These are phyloP conservation scores for Kwoniella bestiolae DNA, from an alignment of 768 basidiomycete species.

Conservation along the genomic window DNA sequence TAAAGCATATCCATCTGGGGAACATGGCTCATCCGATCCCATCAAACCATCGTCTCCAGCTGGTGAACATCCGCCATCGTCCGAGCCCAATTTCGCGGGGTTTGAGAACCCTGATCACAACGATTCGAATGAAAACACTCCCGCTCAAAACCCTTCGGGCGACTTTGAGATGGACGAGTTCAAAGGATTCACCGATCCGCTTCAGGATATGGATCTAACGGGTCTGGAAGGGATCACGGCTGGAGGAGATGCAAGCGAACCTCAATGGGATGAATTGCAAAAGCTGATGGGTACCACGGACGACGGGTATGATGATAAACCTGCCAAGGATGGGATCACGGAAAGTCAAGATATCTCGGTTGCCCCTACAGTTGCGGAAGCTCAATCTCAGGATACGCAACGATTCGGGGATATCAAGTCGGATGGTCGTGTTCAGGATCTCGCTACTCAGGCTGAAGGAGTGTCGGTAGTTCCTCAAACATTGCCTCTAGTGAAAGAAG, in stretches of 20 bases:
- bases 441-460: conserved; percentile 21
- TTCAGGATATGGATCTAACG: conserved; percentile 21
- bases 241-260: conserved; percentile 21
- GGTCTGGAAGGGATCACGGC: conserved; percentile 22
- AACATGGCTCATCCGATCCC: conserved; percentile 13
- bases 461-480: conserved; percentile 10
- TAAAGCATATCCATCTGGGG: conserved; percentile 4
- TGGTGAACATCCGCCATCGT: conserved; percentile 15
- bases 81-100: conserved; percentile 26
- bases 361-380: conserved; percentile 30
- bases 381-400: conserved; percentile 4
- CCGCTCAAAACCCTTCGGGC: conserved; percentile 1
- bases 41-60: conserved; percentile 15
- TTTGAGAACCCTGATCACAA: conserved; percentile 15
- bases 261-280: conserved; percentile 43
- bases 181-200: conserved; percentile 26
- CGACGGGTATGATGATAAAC: conserved; percentile 13
- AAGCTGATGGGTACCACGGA: conserved; percentile 39
- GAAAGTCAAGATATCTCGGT: conserved; percentile 14
- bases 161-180: conserved; percentile 35
- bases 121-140: conserved; percentile 16
- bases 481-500: neutral
- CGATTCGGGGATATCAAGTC: neutral
- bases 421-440: conserved; percentile 7
- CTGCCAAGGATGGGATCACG: neutral